Conservation (phyloP, 2,329 filamentous ascomycete species). For the Cercospora sojina region DNA sequence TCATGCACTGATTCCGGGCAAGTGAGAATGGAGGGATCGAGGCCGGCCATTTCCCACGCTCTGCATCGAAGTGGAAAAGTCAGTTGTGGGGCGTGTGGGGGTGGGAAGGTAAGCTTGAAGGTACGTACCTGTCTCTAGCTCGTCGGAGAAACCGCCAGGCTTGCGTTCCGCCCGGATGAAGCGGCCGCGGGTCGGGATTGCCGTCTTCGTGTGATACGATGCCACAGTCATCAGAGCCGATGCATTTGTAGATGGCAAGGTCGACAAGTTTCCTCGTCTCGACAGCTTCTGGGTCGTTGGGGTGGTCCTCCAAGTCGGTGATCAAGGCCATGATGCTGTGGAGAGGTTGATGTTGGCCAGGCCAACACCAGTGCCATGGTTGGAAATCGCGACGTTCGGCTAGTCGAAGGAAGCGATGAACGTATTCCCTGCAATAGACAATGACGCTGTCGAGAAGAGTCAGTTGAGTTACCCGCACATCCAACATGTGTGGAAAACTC, state of each 20-base stretch:
- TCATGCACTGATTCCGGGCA: constrained; percentile 26
- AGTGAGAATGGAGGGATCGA: constrained; percentile 26
- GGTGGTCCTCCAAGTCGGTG: constrained; percentile 27
- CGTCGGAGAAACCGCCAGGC: constrained; percentile 28
- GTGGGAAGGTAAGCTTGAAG: not conserved
- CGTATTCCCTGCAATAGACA: constrained; percentile 26
- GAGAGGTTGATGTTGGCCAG: constrained; percentile 30
- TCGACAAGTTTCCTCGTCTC: constrained; percentile 27
- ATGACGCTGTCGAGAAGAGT: constrained; percentile 22
- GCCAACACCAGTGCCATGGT: constrained; percentile 31
- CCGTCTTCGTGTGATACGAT: constrained; percentile 25
- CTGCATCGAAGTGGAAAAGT: constrained; percentile 8
- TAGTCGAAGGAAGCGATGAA: constrained; percentile 27
- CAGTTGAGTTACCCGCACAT: not conserved
- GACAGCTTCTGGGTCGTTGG: constrained; percentile 22
- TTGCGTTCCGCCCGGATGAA: constrained; percentile 26
- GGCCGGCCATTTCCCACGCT: constrained; percentile 29
- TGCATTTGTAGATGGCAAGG: constrained; percentile 28
- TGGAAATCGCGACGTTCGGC: constrained; percentile 28
- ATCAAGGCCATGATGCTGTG: constrained; percentile 32
- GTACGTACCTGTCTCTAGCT: constrained; percentile 22
- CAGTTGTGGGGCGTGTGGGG: not conserved
- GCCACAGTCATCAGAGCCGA: constrained; percentile 25
- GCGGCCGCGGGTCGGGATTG: constrained; percentile 23
- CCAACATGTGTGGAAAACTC: not conserved